phyloP scores from a whole-genome alignment of 2,329 filamentous ascomycete genomes.

The Monilinia vaccinii-corymbosi region DNA sequence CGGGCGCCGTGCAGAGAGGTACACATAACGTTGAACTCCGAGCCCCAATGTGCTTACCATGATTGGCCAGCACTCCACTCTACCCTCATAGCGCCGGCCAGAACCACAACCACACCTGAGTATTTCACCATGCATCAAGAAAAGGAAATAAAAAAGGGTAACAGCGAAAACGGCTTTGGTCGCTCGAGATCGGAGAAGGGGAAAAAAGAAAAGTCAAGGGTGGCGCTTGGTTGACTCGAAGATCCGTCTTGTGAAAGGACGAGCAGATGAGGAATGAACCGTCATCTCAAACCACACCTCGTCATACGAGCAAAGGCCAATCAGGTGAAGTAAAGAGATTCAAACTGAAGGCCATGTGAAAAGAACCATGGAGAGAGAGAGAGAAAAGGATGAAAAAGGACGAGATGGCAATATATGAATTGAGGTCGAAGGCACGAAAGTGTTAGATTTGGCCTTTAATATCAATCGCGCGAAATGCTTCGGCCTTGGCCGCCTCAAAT shows the following conservation, averaged over 20 bases:
- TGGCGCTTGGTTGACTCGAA: not conserved
- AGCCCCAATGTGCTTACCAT: conserved; percentile 6
- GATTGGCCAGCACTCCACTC: conserved; percentile 1
- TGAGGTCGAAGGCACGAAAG: conserved; percentile 13
- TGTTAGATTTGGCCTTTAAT: conserved; percentile 88
- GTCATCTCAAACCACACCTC: conserved; percentile 5
- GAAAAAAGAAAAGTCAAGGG: conserved; percentile 3
- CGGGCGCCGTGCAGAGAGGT: not conserved
- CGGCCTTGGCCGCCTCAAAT: conserved; percentile 65
- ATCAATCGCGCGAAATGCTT: conserved; percentile 80
- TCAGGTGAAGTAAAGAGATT: not conserved
- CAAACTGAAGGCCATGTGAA: not conserved
- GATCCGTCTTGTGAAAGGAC: conserved; percentile 3
- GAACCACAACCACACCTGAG: not conserved
- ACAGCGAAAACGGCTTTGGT: not conserved
- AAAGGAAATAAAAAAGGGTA: not conserved
- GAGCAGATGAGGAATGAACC: not conserved
- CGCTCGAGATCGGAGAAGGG: conserved; percentile 2
- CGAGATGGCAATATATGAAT: conserved; percentile 10
- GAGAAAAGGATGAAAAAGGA: conserved; percentile 10
- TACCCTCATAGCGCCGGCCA: not conserved
- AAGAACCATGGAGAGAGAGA: conserved; percentile 6
- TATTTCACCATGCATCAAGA: conserved; percentile 8
- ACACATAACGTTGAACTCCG: not conserved
- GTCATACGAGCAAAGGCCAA: conserved; percentile 2